These are phyloP conservation scores for Cordyceps fumosorosea DNA, from an alignment of 2,329 filamentous ascomycete species.

Conservation along the genomic window DNA sequence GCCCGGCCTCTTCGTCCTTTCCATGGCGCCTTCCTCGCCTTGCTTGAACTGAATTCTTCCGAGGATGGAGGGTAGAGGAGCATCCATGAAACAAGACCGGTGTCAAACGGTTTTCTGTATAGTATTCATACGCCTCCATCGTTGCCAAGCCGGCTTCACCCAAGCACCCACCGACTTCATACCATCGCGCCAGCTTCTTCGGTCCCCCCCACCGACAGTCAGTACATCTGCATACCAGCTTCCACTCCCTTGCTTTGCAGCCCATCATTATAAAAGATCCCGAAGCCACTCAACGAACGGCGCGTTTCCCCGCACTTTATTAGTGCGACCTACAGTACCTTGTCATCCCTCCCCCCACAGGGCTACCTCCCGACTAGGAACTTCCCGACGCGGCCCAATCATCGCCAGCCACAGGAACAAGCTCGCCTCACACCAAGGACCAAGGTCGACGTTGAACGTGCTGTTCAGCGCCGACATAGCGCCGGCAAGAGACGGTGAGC, in stretches of 20 bases:
- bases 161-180: no score
- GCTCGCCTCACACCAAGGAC: not conserved
- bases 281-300: not conserved
- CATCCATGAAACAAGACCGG: no score
- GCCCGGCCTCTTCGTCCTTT: not conserved
- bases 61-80: not conserved
- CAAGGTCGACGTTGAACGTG: not conserved
- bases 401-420: not conserved
- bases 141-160: no score
- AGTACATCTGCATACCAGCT: no score
- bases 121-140: no score
- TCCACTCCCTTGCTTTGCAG: no score
- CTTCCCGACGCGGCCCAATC: not conserved
- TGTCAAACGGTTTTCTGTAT: no score
- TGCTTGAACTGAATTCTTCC: not conserved
- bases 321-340: not conserved
- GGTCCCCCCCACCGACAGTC: no score
- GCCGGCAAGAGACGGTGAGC: constrained; percentile 9
- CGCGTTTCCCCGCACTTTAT: not conserved
- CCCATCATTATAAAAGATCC: not conserved
- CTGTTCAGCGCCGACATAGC: constrained; percentile 9
- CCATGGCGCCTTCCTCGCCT: not conserved
- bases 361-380: not conserved
- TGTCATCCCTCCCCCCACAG: not conserved
- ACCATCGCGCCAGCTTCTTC: not conserved